Conservation (phyloP, 805 yeast genomes). For the Nakazawaea wyomingensis region DNA sequence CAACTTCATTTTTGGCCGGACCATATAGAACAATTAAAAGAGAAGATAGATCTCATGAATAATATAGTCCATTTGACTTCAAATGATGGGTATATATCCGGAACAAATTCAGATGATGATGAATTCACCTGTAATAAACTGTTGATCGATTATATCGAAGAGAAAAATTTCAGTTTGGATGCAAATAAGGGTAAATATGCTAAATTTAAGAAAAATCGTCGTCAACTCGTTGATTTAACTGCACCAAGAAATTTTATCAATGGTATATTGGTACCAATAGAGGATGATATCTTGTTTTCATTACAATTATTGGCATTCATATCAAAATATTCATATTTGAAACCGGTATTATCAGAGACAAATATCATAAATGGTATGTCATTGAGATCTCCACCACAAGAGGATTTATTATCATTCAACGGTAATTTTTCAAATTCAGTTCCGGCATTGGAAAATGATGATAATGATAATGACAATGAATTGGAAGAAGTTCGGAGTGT, state of each 20-base stretch:
- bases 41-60: slow-evolving; percentile 9
- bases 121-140: neutral
- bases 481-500: slow-evolving; percentile 21
- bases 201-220: slow-evolving; percentile 9
- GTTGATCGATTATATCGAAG: slow-evolving; percentile 9
- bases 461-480: slow-evolving; percentile 37
- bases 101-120: neutral
- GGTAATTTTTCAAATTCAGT: slow-evolving; percentile 16
- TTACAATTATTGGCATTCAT: slow-evolving; percentile 88
- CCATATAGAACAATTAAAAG: slow-evolving; percentile 8
- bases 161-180: slow-evolving; percentile 6
- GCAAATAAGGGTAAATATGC: slow-evolving; percentile 9
- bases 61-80: slow-evolving; percentile 4
- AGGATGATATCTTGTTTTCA: slow-evolving; percentile 93
- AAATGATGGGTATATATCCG: too few relatives aligned
- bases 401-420: slow-evolving; percentile 26
- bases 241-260: slow-evolving; percentile 50
- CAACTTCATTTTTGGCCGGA: slow-evolving; percentile 8
- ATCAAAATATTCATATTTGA: slow-evolving; percentile 81
- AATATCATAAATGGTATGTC: slow-evolving; percentile 72
- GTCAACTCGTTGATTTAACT: slow-evolving; percentile 11
- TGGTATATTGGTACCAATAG: slow-evolving; percentile 82
- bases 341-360: slow-evolving; percentile 68
- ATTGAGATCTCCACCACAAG: slow-evolving; percentile 32
- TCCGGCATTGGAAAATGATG: slow-evolving; percentile 26